Base-by-base conservation (phyloP, 139 green algal species). In the Tetraselmis chui region DNA sequence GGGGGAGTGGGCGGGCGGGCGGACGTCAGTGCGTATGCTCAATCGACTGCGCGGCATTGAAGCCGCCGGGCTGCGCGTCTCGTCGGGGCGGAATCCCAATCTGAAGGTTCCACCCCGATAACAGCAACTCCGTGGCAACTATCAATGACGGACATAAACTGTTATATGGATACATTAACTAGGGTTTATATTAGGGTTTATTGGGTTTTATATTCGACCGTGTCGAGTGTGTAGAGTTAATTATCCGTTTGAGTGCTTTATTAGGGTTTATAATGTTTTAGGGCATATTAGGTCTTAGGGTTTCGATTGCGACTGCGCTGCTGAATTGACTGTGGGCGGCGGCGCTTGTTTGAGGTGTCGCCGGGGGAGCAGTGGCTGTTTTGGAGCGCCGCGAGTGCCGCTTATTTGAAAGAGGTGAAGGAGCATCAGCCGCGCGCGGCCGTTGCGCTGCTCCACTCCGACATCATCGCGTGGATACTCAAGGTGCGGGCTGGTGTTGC, bases 331-430 rank as follows among this genome's bases (percentile, higher is more conserved):
- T 67, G 45, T 18, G 5, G 45, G 45, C 45, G 18, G 45, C 5
- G 18, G 45, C 11, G 5, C 45, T 25, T 67, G 45, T 5, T 67
- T 5, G 45, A 80, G 23, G 28, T 28, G 45, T 67, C 45, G 45
- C 45, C 27, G 5, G 77, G 29, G 11, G 77, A 80, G 77, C 29
- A 58, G 28, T 82, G 79, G 79, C 28, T 82, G 5, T 82, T 82
- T 29, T 82, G 79, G 79, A 29, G 74, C 45, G 27, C n/a, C 2
- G 23, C 23, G 2, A 32, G 25, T 23, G 58, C 32, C 5, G 79
- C 58, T 11, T 77, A 82, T 0, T 26, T 82, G 30, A 30, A 31
- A 2, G 23, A 30, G 18, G 32, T 82, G 23, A 82, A 29, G 74
- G n/a, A 2, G 23, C 2, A 25, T 2, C n/a, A 31, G 2, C 74